Percentiles rank a stretch among this genome's conserved stretches.
phyloP scores from a whole-genome alignment of 73 alveolate species.

The Paramecium pentaurelia region DNA sequence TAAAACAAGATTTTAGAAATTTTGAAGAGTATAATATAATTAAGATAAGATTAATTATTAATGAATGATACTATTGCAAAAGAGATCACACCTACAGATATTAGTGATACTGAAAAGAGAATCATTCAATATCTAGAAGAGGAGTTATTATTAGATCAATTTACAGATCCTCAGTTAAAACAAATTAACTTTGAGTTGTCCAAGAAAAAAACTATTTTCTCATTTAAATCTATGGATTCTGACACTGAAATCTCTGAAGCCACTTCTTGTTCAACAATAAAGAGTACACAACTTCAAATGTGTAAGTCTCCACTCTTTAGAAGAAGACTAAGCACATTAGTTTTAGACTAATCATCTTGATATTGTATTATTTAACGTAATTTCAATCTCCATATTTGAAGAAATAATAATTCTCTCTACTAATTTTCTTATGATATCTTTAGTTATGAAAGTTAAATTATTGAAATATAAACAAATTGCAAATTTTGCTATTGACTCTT shows the following conservation, averaged over 20 bases:
- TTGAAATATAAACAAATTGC: neutral
- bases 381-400: neutral
- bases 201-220: neutral
- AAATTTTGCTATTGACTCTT: neutral
- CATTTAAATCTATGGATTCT: slow-evolving; percentile 33
- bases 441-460: neutral
- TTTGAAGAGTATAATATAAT: neutral
- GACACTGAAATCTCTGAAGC: slow-evolving; percentile 16
- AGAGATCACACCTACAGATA: neutral
- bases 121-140: neutral
- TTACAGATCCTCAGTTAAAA: slow-evolving; percentile 23
- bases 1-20: neutral
- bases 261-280: slow-evolving; percentile 21
- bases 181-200: neutral
- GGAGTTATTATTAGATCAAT: neutral
- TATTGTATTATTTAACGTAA: neutral
- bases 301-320: neutral
- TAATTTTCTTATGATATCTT: neutral
- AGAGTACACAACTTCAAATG: neutral
- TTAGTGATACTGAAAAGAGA: neutral
- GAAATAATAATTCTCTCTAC: neutral
- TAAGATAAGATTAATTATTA: neutral
- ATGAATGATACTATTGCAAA: neutral
- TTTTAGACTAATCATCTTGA: neutral
- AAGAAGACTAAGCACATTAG: neutral